Evolutionary conservation across 2,329 filamentous ascomycete genomes (phyloP).

Genomic region (Arthrinium puccinioides): DNA sequence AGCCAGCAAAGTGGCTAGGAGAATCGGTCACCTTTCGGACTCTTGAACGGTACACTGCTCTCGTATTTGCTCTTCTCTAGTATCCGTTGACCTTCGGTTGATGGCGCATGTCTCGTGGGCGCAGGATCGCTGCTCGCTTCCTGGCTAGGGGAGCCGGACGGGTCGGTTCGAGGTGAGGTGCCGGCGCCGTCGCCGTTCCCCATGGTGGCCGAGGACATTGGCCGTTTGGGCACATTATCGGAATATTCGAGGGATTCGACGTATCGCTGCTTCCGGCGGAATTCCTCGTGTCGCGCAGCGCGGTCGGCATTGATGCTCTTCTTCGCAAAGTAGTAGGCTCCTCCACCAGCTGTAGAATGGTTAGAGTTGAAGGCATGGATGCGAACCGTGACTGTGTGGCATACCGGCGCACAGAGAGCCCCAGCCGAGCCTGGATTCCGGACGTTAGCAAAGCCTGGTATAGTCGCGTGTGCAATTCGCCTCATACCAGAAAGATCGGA

Average conservation of each 20-base stretch:
- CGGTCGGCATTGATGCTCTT: conserved; percentile 88
- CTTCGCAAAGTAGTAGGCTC: conserved; percentile 95
- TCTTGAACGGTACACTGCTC: conserved; percentile 64
- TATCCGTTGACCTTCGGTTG: conserved; percentile 59
- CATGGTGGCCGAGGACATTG: conserved; percentile 27
- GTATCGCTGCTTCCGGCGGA: conserved; percentile 55
- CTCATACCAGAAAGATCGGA: conserved; percentile 11
- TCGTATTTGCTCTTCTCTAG: conserved; percentile 88
- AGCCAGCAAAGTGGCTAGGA: conserved; percentile 32
- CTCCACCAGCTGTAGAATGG: conserved; percentile 75
- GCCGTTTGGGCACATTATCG: conserved; percentile 25
- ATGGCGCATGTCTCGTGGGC: conserved; percentile 72
- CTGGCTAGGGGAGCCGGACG: conserved; percentile 56
- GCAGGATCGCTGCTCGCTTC: conserved; percentile 76
- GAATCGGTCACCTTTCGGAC: conserved; percentile 82
- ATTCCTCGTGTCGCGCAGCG: conserved; percentile 60
- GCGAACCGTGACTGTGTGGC: conserved; percentile 23
- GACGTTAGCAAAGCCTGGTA: too few species aligned
- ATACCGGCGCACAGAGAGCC: conserved; percentile 77
- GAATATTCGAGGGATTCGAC: conserved; percentile 47
- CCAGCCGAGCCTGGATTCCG: conserved; percentile 70
- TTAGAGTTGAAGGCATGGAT: too few species aligned
- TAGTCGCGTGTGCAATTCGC: too few species aligned
- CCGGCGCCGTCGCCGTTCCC: conserved; percentile 31
- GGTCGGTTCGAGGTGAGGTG: conserved; percentile 50